phyloP scores from a whole-genome alignment of 2,329 filamentous ascomycete species.

The Fusarium pininemorale region DNA sequence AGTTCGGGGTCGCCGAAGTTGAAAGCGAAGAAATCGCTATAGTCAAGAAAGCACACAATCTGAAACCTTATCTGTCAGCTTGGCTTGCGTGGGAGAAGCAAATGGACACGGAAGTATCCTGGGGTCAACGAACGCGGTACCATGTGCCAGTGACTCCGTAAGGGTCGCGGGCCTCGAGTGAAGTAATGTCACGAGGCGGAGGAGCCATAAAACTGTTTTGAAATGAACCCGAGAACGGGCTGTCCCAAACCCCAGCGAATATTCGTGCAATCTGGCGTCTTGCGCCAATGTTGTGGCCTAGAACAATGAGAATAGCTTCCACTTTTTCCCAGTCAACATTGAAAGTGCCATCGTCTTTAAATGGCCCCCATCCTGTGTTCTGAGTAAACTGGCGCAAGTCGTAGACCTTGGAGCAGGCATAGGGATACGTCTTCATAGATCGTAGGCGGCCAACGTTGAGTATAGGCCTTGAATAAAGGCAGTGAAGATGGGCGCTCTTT shows the following conservation, averaged over 20 bases:
- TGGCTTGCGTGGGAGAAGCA: not conserved
- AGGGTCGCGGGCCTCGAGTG: conserved; percentile 68
- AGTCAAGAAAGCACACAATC: conserved; percentile 67
- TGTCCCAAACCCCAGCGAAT: conserved; percentile 63
- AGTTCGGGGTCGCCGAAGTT: conserved; percentile 67
- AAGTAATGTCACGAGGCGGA: conserved; percentile 47
- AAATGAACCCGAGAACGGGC: conserved; percentile 65
- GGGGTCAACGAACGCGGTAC: conserved; percentile 64
- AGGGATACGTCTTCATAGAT: conserved; percentile 60
- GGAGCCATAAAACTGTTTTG: conserved; percentile 58
- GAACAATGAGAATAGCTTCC: conserved; percentile 76
- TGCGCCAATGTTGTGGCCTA: conserved; percentile 68
- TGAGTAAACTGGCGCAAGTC: conserved; percentile 75
- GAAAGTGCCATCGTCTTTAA: conserved; percentile 68
- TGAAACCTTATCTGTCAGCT: conserved; percentile 38
- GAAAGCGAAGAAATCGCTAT: conserved; percentile 75
- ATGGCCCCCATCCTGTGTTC: conserved; percentile 75
- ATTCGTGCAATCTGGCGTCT: conserved; percentile 58
- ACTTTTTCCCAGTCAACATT: conserved; percentile 82
- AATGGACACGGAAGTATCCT: not conserved
- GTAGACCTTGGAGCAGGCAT: conserved; percentile 75
- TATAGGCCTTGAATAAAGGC: conserved; percentile 71
- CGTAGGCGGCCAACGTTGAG: conserved; percentile 50
- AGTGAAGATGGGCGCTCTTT: conserved; percentile 75
- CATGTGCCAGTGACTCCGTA: conserved; percentile 77